Conservation (phyloP, 2,329 filamentous ascomycete genomes). For the Fusarium sp. region DNA sequence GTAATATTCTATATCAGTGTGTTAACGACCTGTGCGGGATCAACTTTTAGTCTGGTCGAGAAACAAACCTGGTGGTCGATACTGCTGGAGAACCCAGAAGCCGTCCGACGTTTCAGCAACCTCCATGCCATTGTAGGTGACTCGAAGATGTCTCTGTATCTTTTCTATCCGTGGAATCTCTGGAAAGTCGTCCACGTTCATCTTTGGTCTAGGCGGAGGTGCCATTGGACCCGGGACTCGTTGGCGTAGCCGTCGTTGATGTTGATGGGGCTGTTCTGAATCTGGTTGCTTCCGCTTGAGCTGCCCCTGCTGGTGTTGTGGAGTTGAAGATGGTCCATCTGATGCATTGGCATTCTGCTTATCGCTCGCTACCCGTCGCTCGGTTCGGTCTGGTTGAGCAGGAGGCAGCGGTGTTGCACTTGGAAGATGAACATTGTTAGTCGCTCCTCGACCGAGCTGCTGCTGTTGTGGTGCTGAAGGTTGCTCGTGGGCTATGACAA, state of each 20-base stretch:
- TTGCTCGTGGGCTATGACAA: neutral
- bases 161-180: constrained; percentile 68
- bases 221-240: neutral
- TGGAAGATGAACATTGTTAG: neutral
- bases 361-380: neutral
- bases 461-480: neutral
- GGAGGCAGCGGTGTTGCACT: neutral
- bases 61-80: constrained; percentile 68
- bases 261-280: neutral
- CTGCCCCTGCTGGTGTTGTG: neutral
- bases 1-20: constrained; percentile 63
- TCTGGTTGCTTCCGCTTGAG: neutral
- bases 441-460: neutral
- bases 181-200: constrained; percentile 69
- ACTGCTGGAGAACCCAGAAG: constrained; percentile 72
- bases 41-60: neutral
- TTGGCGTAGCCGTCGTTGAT: neutral
- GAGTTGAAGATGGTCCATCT: neutral
- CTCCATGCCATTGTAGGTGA: constrained; percentile 65
- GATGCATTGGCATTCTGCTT: neutral
- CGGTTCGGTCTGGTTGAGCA: neutral
- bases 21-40: neutral
- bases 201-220: constrained; percentile 16
- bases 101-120: constrained; percentile 70
- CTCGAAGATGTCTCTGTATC: constrained; percentile 64